Evolutionary conservation across 2,329 filamentous ascomycete genomes (phyloP), one percentile per base, ranked within the genome.

Genomic region (Aspergillus nomiae): DNA sequence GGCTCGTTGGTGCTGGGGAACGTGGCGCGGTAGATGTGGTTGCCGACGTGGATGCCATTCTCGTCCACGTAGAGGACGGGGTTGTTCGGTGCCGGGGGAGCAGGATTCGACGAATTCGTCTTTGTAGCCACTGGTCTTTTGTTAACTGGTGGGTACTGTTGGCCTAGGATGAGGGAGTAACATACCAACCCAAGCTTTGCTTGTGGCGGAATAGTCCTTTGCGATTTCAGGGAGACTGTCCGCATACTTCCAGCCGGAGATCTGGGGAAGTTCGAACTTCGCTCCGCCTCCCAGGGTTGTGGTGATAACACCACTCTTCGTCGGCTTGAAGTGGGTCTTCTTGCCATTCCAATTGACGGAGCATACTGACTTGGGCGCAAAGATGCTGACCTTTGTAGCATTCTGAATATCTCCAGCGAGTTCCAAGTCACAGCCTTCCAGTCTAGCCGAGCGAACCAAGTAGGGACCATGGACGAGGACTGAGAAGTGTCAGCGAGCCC

Each of bases 391-490:
- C 0, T 72, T 74, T 0, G 80, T 81, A 1, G 76, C 70, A 34
- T 78, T 72, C 43, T 80, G 75, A 2, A 78, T 73, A 48, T 86
- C 84, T 5, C 84, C 84, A 0, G 74, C 76, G 2, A 86, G 71
- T 6, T 74, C 69, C 4, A 86, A 72, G 0, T 72, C 78, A 2
- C 74, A 72, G 9, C 72, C 71, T 2, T 76, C 74, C 2, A 82
- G 66, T 0, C 62, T 72, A 5, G 82, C 82, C 1, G 78, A 79
- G 5, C 85, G 82, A 8, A 86, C 82, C 4, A 86, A 78, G 51
- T 85, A 85, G 0, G 84, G 82, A 0, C 84, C 84, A 26, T 84
- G 81, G 2, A 86, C 77, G 14, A 86, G 73, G 5, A 86, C 82
- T 84, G 75, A 62, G 4, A 12, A 3, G 3, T 11, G 53, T 51